These are phyloP conservation scores for Aureobasidium sp. DNA, from an alignment of 2,329 filamentous ascomycete species.

Conservation along the genomic window DNA sequence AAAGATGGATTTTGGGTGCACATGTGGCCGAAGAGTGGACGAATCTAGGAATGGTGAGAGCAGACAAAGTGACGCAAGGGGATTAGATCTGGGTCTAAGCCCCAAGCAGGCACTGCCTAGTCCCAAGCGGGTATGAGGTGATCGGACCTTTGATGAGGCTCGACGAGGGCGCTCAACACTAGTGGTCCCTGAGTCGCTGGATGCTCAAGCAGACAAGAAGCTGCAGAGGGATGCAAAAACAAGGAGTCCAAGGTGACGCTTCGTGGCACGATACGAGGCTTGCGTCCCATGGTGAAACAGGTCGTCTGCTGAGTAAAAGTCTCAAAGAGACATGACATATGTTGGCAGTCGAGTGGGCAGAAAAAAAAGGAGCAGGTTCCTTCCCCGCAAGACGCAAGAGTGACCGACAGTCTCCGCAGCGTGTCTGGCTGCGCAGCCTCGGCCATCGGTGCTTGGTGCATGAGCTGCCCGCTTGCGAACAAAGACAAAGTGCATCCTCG, in stretches of 20 bases:
- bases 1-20: not conserved
- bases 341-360: not conserved
- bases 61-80: not conserved
- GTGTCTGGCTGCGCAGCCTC: not conserved
- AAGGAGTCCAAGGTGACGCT: too few species aligned
- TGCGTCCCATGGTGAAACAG: too few species aligned
- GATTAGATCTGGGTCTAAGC: not conserved
- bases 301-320: not conserved
- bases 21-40: not conserved
- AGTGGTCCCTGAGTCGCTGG: not conserved
- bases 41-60: not conserved
- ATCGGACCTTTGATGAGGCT: not conserved
- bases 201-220: not conserved
- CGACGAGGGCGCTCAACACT: not conserved
- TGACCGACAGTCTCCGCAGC: not conserved
- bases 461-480: not conserved
- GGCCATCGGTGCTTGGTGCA: not conserved
- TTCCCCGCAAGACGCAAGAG: not conserved
- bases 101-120: not conserved
- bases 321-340: not conserved
- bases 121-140: not conserved
- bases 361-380: not conserved
- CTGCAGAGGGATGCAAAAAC: not conserved
- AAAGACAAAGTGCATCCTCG: not conserved
- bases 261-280: too few species aligned